A percentile compares a stretch with the other conserved stretches of the same genome.
These are phyloP conservation scores for Alternaria ethzedia DNA, from an alignment of 2,329 filamentous ascomycete species.

Conservation along the genomic window DNA sequence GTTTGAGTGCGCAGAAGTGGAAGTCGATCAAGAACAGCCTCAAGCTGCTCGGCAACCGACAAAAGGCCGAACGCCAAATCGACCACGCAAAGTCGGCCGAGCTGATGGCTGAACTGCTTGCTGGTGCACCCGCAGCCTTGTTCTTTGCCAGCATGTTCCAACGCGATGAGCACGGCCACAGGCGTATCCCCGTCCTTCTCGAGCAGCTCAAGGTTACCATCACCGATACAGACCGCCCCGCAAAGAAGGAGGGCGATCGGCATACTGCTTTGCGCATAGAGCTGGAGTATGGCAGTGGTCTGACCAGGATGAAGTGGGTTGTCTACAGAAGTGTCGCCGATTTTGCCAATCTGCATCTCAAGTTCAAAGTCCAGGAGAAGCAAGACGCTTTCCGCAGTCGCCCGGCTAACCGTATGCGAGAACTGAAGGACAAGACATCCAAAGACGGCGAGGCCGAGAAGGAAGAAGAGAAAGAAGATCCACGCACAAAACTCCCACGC, in stretches of 20 bases:
- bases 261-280: slow-evolving; percentile 91
- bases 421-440: slow-evolving; percentile 21
- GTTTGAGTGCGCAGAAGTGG: slow-evolving; percentile 78
- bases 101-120: slow-evolving; percentile 91
- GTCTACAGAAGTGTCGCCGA: slow-evolving; percentile 86
- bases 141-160: slow-evolving; percentile 98
- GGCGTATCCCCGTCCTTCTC: slow-evolving; percentile 89
- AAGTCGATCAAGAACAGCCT: slow-evolving; percentile 89
- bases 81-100: slow-evolving; percentile 96
- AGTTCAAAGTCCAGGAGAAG: slow-evolving; percentile 86
- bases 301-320: slow-evolving; percentile 96
- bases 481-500: slow-evolving; percentile 77
- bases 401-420: slow-evolving; percentile 45
- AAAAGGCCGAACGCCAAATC: slow-evolving; percentile 81
- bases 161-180: slow-evolving; percentile 93
- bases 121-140: slow-evolving; percentile 88
- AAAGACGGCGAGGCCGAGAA: slow-evolving; percentile 30
- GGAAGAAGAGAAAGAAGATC: slow-evolving; percentile 65
- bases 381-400: slow-evolving; percentile 80
- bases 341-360: slow-evolving; percentile 89
- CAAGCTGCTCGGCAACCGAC: slow-evolving; percentile 76
- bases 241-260: slow-evolving; percentile 56
- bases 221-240: slow-evolving; percentile 71
- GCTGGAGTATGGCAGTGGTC: slow-evolving; percentile 92
- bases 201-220: slow-evolving; percentile 93